A percentile compares a stretch with the other conserved stretches of the same genome.
Evolutionary conservation across 169 alveolate species (phyloP).

Genomic region (Perkinsus olseni): DNA sequence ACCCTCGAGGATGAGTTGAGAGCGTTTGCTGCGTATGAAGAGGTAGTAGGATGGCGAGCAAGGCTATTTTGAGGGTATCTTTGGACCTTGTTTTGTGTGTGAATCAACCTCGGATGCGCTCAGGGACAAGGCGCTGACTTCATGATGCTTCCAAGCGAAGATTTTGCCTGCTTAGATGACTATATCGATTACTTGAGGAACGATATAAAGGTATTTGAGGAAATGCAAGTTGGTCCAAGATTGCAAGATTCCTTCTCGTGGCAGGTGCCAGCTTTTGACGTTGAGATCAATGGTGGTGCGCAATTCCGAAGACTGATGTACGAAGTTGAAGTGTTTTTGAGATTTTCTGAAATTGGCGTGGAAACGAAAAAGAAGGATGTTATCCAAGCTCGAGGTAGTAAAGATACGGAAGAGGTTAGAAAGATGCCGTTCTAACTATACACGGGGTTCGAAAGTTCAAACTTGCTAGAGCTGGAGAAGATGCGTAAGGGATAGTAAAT

Average conservation of each 20-base stretch:
- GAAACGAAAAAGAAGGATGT: conserved; percentile 38
- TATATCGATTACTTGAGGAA: conserved; percentile 16
- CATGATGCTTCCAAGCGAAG: background rate
- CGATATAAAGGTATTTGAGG: background rate
- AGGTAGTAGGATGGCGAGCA: background rate
- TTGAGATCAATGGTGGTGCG: conserved; percentile 39
- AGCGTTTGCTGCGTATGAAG: background rate
- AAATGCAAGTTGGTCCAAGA: background rate
- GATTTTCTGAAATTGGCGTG: conserved; percentile 31
- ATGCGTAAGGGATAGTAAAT: too few species aligned
- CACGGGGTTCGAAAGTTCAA: background rate
- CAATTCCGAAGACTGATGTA: conserved; percentile 35
- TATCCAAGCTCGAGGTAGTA: conserved; percentile 11
- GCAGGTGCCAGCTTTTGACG: background rate
- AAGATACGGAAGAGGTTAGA: background rate
- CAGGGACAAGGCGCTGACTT: background rate
- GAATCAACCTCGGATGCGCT: background rate
- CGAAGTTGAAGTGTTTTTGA: conserved; percentile 25
- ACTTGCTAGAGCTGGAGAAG: background rate
- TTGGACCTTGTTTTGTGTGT: background rate
- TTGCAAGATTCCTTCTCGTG: background rate
- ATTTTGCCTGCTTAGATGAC: conserved; percentile 16
- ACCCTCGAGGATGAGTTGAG: background rate
- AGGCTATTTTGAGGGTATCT: background rate
- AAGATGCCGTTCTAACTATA: background rate